Evolutionary conservation across 139 green algal genomes (phyloP), one percentile per base, ranked within the genome.

Genomic region (Tetraselmis striata): DNA sequence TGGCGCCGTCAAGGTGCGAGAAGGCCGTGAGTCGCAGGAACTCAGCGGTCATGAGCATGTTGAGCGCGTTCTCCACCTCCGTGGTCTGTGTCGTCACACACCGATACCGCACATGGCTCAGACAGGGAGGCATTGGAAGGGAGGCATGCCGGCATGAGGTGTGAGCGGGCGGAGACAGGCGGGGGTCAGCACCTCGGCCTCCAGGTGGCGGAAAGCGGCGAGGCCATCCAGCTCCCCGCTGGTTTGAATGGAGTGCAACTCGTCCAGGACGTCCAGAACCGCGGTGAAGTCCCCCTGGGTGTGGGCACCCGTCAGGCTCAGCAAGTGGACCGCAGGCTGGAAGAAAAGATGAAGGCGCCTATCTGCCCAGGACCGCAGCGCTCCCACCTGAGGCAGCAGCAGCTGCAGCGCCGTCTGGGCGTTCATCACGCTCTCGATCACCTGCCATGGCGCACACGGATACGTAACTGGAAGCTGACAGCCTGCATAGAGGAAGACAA

Each of bases 241-340:
- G 18, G 11, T 67, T 18, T 67, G 45, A 67, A 67, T 67, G 11
- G 45, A 25, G 45, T 75, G 83, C 27, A 95, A 81, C 74, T 95
- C 89, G 25, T 90, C 86, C 59, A 96, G 77, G 79, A 97, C 89
- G 28, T 96, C 93, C 29, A 97, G 86, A 0, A 90, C 91, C 2
- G 83, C 92, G 2, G 90, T 87, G 81, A 93, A 97, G 88, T 97
- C 94, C 31, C 84, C 0, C 80, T 67, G 45, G 5, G 45, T 5
- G 18, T 5, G 5, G 45, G 45, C 45, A 67, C n/a, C n/a, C n/a
- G n/a, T n/a, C n/a, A n/a, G n/a, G n/a, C n/a, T n/a, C n/a, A n/a
- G n/a, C n/a, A n/a, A n/a, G n/a, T n/a, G n/a, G n/a, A n/a, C n/a
- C n/a, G n/a, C n/a, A n/a, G n/a, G n/a, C n/a, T n/a, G n/a, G n/a